A percentile compares a stretch with the other conserved stretches of the same genome.
Evolutionary conservation across 1,139 yeast genomes (phyloP).

Genomic region (Citeromyces hawaiiensis): DNA sequence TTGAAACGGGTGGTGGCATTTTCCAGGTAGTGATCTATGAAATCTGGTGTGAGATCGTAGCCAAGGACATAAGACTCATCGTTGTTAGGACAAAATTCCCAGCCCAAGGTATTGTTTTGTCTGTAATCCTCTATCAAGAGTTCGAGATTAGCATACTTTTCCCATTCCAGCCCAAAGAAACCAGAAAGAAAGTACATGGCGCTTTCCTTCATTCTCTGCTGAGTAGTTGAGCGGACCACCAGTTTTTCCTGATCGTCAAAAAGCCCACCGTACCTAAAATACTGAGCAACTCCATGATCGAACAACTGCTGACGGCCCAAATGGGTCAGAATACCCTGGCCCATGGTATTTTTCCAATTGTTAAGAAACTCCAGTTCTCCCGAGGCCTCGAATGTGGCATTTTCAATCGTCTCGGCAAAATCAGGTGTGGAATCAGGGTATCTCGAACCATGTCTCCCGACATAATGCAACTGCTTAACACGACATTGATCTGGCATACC

Average conservation of each 20-base stretch:
- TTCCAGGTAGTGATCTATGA: slow-evolving; percentile 22
- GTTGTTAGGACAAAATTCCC: slow-evolving; percentile 23
- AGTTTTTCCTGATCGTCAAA: slow-evolving; percentile 18
- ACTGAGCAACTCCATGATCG: slow-evolving; percentile 9
- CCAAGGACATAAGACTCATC: slow-evolving; percentile 9
- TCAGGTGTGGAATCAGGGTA: slow-evolving; percentile 19
- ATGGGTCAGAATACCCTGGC: slow-evolving; percentile 7
- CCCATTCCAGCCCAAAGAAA: slow-evolving; percentile 22
- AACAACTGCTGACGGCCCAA: slow-evolving; percentile 10
- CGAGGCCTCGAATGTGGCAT: slow-evolving; percentile 5
- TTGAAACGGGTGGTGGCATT: slow-evolving; percentile 27
- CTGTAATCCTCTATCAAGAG: slow-evolving; percentile 15
- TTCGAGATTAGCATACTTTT: slow-evolving; percentile 8
- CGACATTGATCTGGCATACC: slow-evolving; percentile 23
- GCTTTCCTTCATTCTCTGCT: slow-evolving; percentile 23
- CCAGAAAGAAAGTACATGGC: slow-evolving; percentile 27
- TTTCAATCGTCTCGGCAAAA: slow-evolving; percentile 4
- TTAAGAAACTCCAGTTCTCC: slow-evolving; percentile 7
- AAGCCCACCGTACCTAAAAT: slow-evolving; percentile 19
- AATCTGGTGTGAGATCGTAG: slow-evolving; percentile 11
- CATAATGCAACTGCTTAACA: slow-evolving; percentile 29
- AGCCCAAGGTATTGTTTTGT: slow-evolving; percentile 27
- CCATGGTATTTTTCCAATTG: slow-evolving; percentile 8
- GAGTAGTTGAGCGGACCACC: slow-evolving; percentile 19
- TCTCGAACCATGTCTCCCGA: slow-evolving; percentile 38